Evolutionary conservation across 2,329 filamentous ascomycete species (phyloP).

Genomic region (Didymella exigua): DNA sequence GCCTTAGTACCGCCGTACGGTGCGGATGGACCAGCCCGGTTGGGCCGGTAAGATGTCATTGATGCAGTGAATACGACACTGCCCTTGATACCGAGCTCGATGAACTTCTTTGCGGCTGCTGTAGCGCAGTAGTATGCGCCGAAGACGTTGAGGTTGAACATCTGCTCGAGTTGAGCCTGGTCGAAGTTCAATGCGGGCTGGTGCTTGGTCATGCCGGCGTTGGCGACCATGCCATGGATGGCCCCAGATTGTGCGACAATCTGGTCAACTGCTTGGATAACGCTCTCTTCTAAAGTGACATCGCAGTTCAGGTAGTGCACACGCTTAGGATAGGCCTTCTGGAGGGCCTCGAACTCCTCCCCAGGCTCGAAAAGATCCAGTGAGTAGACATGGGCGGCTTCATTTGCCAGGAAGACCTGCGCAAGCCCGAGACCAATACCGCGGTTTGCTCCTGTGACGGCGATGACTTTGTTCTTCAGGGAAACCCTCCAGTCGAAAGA

Average conservation of each 20-base stretch:
- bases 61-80: slow-evolving; percentile 57
- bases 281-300: slow-evolving; percentile 56
- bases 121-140: slow-evolving; percentile 55
- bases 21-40: slow-evolving; percentile 59
- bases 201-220: slow-evolving; percentile 59
- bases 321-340: slow-evolving; percentile 50
- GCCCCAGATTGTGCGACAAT: slow-evolving; percentile 55
- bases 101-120: slow-evolving; percentile 54
- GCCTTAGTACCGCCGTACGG: slow-evolving; percentile 53
- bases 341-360: slow-evolving; percentile 53
- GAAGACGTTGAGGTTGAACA: slow-evolving; percentile 58
- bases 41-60: slow-evolving; percentile 58
- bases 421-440: slow-evolving; percentile 55
- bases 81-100: slow-evolving; percentile 54
- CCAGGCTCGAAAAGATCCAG: slow-evolving; percentile 56
- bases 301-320: slow-evolving; percentile 56
- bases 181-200: slow-evolving; percentile 60
- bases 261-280: slow-evolving; percentile 53
- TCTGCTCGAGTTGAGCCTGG: slow-evolving; percentile 54
- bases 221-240: slow-evolving; percentile 59
- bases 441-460: slow-evolving; percentile 38
- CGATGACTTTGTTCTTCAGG: slow-evolving; percentile 50
- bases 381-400: slow-evolving; percentile 55
- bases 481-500: slow-evolving; percentile 55
- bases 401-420: slow-evolving; percentile 56